Base-by-base conservation (phyloP, 768 basidiomycete species). In the Polyporus arcularius region DNA sequence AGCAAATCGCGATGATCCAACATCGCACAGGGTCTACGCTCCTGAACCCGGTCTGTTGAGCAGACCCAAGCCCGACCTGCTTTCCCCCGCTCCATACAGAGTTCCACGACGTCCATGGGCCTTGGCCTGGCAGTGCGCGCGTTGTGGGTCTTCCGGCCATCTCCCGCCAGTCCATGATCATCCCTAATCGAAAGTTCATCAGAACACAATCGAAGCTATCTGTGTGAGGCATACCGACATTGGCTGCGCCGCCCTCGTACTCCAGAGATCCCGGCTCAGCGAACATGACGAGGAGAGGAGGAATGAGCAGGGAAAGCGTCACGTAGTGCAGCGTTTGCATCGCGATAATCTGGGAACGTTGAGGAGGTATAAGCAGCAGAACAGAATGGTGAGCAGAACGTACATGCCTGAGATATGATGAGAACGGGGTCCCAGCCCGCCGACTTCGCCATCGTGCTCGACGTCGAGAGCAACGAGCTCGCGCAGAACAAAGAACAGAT, bases 131-230 rank as follows among this genome's bases (percentile, higher is more conserved):
- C 57, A 85, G 73, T 30, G 84, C 84, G 57, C 82, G 83, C 21
- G 90, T 85, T 0, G 94, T 95, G 4, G 91, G 86, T 53, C 84
- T 76, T 4, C 94, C 91, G 1, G 95, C 90, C 85, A 99, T 89
- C 74, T 98, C 92, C 48, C 94, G 82, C 97, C 97, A 99, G 75
- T 98, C 96, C 88, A 99, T 94, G 40, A 98, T 79, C 89, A 94
- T 92, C 3, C 89, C 90, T 89, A 62, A 38, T 6, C 26, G 7
- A 18, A 38, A 15, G 45, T 43, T 35, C 53, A 15, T 35, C 11
- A 21, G 41, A 35, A 15, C 4, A 14, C 4, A 48, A 55, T 32
- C 48, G 61, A 53, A 56, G 41, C 18, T 45, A 30, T 41, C n/a
- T 35, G 39, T 15, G 39, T 16, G 14, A 32, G 32, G 53, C 59